phyloP scores from a whole-genome alignment of 1,284 basidiomycete genomes.

The Phellopilus nigrolimitatus region DNA sequence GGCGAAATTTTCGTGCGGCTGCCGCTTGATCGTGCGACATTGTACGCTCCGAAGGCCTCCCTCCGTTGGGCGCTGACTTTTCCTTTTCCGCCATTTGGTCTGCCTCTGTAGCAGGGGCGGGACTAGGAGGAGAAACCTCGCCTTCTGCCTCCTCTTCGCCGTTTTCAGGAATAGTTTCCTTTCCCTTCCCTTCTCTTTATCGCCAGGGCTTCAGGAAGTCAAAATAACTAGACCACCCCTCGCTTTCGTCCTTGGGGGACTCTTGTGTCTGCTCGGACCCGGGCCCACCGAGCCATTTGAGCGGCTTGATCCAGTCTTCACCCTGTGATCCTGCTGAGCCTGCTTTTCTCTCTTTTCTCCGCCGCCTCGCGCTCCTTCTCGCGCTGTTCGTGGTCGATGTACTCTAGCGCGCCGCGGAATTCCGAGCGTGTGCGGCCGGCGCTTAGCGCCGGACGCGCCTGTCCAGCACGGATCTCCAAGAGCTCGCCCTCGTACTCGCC shows the following conservation, averaged over 20 bases:
- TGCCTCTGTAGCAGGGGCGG: conserved; percentile 18
- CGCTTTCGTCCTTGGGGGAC: conserved; percentile 21
- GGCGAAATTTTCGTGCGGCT: conserved; percentile 19
- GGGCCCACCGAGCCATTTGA: conserved; percentile 48
- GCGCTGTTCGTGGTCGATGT: conserved; percentile 32
- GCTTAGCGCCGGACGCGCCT: background rate
- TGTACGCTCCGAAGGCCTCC: background rate
- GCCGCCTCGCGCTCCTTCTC: conserved; percentile 38
- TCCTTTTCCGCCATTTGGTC: background rate
- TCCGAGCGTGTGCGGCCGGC: conserved; percentile 27
- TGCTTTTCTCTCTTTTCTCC: conserved; percentile 53
- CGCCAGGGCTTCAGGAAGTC: conserved; percentile 30
- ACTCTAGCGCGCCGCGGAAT: conserved; percentile 62
- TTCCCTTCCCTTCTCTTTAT: conserved; percentile 20
- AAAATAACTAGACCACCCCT: conserved; percentile 23
- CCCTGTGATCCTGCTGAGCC: conserved; percentile 44
- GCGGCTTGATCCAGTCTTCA: conserved; percentile 43
- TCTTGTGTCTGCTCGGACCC: conserved; percentile 30
- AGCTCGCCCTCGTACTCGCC: conserved; percentile 3
- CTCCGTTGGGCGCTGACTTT: background rate
- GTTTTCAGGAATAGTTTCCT: conserved; percentile 11
- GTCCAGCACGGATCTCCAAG: background rate
- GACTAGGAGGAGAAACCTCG: conserved; percentile 11
- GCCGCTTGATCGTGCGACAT: conserved; percentile 3
- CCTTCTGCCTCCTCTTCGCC: conserved; percentile 6